Base-by-base conservation (phyloP, 2,329 filamentous ascomycete genomes). In the Phialocephala subalpina region DNA sequence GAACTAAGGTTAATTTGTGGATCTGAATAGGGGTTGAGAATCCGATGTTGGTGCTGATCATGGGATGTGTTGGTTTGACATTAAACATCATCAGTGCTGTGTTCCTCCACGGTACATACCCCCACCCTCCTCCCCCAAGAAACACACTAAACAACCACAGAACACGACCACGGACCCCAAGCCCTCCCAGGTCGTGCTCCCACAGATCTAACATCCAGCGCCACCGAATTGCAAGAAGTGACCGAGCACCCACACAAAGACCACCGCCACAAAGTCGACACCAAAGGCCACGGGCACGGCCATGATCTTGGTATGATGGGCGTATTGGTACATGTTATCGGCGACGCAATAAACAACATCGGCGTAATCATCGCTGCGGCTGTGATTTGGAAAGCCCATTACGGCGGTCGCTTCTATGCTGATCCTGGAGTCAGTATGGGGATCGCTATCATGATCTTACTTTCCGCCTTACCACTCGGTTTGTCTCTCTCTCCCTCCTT, bases 311-410 rank as follows among this genome's bases (percentile, higher is more conserved):
- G 88, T 12, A 90, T 92, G 82, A 79, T 91, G 67, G 91, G 89
- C 1, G 90, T 92, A 0, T 74, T 94, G 12, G 78, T 92, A 16
- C 92, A 94, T 72, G 85, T 94, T 29, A 73, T 92, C 2, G 89
- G 90, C 36, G 92, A 94, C 73, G 90, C 90, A 5, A 82, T 91
- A 68, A 94, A 93, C 79, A 94, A 94, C 71, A 77, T 93, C 12
- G 91, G 90, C 11, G 91, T 94, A 66, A 92, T 93, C 58, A 80
- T 90, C 40, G 86, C 90, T 0, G 90, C 89, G 0, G 73, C 90
- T 1, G 82, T 92, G 36, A 90, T 94, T 75, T 93, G 90, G 91
- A 81, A 88, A 64, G 81, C 84, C 0, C 75, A 83, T 35, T 87
- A 84, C 35, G 80, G 85, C 0, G 81, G 77, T 3, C 82, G 89